Percentiles rank a stretch among this genome's conserved stretches.
phyloP scores from a whole-genome alignment of 176 grass and related monocot species.

The Musa itinerans region DNA sequence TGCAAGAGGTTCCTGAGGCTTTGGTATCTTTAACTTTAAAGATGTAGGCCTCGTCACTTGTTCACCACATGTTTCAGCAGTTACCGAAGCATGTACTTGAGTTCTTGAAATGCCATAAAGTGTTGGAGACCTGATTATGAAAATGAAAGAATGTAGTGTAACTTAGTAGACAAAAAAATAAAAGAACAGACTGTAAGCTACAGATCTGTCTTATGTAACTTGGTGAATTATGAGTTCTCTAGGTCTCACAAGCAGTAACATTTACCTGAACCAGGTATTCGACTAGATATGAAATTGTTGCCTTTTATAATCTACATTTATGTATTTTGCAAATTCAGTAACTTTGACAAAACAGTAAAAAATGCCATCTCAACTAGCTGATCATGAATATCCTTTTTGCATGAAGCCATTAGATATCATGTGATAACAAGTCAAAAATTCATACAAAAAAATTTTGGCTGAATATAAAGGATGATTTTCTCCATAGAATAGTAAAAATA shows the following conservation, averaged over 20 bases:
- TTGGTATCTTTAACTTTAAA: constrained; percentile 33
- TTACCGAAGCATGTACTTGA: constrained; percentile 18
- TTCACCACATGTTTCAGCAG: constrained; percentile 46
- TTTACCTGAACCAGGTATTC: no score
- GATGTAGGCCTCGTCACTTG: constrained; percentile 41
- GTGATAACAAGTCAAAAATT: not conserved
- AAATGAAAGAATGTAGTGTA: not conserved
- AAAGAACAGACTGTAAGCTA: not conserved
- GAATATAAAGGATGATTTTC: not conserved
- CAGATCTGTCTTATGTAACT: no score
- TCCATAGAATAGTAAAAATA: not conserved
- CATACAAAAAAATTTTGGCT: not conserved
- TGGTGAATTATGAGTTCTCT: no score
- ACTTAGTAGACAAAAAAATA: not conserved
- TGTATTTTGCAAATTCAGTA: not conserved
- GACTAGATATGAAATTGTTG: no score
- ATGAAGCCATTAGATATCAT: not conserved
- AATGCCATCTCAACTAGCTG: not conserved
- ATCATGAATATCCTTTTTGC: not conserved
- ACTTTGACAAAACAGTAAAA: not conserved
- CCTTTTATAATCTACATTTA: no score
- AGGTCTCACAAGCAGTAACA: no score
- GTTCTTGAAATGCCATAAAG: constrained; percentile 70
- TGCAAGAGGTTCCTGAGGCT: constrained; percentile 54
- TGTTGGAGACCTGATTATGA: constrained; percentile 54